Evolutionary conservation across 148 eudicot species (phyloP).

Genomic region (Oxyria digyna): DNA sequence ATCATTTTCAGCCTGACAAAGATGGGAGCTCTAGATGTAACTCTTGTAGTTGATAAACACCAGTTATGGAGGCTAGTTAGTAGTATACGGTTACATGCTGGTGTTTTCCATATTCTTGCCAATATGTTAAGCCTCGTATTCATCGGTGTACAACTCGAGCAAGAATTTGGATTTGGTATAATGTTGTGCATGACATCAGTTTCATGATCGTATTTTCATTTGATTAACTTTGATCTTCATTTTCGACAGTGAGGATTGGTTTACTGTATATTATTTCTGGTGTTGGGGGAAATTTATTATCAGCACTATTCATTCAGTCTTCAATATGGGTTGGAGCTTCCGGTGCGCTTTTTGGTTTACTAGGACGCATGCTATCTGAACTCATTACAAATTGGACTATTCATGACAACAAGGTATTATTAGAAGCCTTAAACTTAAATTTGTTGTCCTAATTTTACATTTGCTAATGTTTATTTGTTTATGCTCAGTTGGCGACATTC

Average conservation of each 20-base stretch:
- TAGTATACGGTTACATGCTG: slow-evolving; percentile 88
- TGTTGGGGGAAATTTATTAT: slow-evolving; percentile 65
- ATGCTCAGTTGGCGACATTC: slow-evolving; percentile 46
- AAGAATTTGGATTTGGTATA: slow-evolving; percentile 84
- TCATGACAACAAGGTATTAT: slow-evolving; percentile 70
- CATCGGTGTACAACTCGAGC: slow-evolving; percentile 77
- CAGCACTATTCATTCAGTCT: slow-evolving; percentile 48
- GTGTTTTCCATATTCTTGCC: slow-evolving; percentile 60
- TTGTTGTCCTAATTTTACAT: background rate
- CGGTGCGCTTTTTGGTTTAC: slow-evolving; percentile 84
- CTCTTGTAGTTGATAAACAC: slow-evolving; percentile 35
- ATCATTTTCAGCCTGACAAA: too few relatives aligned
- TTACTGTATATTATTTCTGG: slow-evolving; percentile 56
- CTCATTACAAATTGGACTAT: slow-evolving; percentile 85
- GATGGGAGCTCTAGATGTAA: slow-evolving; percentile 61
- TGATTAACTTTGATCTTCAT: background rate
- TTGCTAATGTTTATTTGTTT: background rate
- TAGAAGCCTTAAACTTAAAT: background rate
- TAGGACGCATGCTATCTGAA: slow-evolving; percentile 95
- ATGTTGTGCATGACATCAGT: too few relatives aligned
- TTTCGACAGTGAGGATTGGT: slow-evolving; percentile 54
- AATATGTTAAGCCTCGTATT: slow-evolving; percentile 71
- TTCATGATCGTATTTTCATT: too few relatives aligned
- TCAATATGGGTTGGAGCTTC: slow-evolving; percentile 92
- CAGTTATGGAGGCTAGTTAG: slow-evolving; percentile 56